Evolutionary conservation across 768 basidiomycete genomes (phyloP).

Genomic region (Lactifluus volemus): DNA sequence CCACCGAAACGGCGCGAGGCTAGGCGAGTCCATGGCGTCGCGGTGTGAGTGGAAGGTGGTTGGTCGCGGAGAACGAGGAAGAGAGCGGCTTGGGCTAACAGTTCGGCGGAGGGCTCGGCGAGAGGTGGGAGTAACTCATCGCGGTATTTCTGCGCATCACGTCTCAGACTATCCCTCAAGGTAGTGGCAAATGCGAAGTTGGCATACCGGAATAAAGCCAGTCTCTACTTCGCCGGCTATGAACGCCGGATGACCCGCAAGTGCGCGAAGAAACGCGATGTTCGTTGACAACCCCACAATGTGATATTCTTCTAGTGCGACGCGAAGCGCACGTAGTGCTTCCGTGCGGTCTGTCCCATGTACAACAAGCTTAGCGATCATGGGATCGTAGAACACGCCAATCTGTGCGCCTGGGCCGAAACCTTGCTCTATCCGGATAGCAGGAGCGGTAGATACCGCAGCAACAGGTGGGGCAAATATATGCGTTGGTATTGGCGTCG

Average conservation of each 20-base stretch:
- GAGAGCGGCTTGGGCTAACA: constrained; percentile 74
- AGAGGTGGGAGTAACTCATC: constrained; percentile 70
- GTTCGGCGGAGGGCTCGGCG: constrained; percentile 45
- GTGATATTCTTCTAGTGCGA: constrained; percentile 79
- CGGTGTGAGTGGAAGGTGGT: constrained; percentile 17
- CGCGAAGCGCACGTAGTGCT: constrained; percentile 70
- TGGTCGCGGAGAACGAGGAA: constrained; percentile 64
- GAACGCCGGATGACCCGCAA: constrained; percentile 75
- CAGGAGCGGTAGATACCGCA: constrained; percentile 35
- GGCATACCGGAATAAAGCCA: constrained; percentile 74
- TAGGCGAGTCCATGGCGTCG: constrained; percentile 63
- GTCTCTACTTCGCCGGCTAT: constrained; percentile 78
- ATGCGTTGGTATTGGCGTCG: constrained; percentile 68
- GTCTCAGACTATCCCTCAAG: background rate
- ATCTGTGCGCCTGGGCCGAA: constrained; percentile 74
- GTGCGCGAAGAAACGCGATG: constrained; percentile 72
- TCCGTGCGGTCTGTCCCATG: constrained; percentile 79
- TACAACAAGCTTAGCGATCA: constrained; percentile 89
- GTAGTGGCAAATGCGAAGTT: background rate
- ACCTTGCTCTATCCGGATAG: constrained; percentile 85
- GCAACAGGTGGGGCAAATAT: constrained; percentile 44
- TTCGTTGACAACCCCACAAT: constrained; percentile 91
- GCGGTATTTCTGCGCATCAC: constrained; percentile 59
- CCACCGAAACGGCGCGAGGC: constrained; percentile 73
- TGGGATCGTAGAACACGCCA: constrained; percentile 84